These are phyloP conservation scores for Verticillium longisporum DNA, from an alignment of 2,329 filamentous ascomycete genomes.

Conservation along the genomic window DNA sequence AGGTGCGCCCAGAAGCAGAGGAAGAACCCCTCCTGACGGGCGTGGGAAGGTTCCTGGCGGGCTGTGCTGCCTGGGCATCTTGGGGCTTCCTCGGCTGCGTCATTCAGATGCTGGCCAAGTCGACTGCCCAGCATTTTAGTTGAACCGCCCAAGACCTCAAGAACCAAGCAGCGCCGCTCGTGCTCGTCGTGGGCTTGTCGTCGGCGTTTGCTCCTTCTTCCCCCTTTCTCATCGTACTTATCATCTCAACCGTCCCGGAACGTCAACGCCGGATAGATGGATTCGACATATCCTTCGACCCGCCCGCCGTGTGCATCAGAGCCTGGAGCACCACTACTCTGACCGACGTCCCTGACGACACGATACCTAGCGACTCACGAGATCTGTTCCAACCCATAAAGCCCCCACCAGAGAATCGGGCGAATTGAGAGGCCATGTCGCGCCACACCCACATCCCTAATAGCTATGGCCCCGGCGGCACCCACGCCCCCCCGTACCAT, in stretches of 20 bases:
- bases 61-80: not conserved
- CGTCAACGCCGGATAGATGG: not conserved
- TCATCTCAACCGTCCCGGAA: not conserved
- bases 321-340: not conserved
- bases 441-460: not conserved
- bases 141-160: not conserved
- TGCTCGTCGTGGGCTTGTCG: not conserved
- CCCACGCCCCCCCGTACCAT: not conserved
- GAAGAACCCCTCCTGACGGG: not conserved
- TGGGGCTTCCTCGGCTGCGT: not conserved
- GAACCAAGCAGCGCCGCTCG: not conserved
- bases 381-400: not conserved
- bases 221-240: not conserved
- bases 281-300: not conserved
- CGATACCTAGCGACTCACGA: not conserved
- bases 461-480: not conserved
- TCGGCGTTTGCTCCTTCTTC: not conserved
- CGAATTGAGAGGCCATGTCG: not conserved
- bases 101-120: not conserved
- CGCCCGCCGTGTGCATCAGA: not conserved
- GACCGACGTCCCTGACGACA: not conserved
- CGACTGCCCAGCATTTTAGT: not conserved
- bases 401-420: not conserved
- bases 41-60: not conserved
- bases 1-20: not conserved